Conservation (phyloP, 1,284 basidiomycete species). For the Inonotus hispidus region DNA sequence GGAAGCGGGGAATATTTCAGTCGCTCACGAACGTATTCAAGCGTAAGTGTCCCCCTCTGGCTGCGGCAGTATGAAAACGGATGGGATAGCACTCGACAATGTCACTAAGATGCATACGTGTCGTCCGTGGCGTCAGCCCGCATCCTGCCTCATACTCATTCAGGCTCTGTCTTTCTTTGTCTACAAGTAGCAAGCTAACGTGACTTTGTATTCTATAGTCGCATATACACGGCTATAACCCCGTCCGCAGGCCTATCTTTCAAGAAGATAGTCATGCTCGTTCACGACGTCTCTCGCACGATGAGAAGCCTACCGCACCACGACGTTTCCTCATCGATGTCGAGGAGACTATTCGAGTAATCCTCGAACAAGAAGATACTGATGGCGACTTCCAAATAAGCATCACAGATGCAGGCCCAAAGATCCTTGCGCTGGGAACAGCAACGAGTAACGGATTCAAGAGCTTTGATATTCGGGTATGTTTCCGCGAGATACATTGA, state of each 20-base stretch:
- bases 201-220: slow-evolving; percentile 35
- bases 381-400: slow-evolving; percentile 97
- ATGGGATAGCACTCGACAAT: not conserved
- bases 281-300: slow-evolving; percentile 78
- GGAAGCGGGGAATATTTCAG: slow-evolving; percentile 70
- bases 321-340: slow-evolving; percentile 95
- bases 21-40: slow-evolving; percentile 81
- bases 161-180: not conserved
- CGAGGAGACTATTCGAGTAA: slow-evolving; percentile 95
- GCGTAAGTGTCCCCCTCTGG: slow-evolving; percentile 42
- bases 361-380: slow-evolving; percentile 97
- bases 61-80: not conserved
- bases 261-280: slow-evolving; percentile 69
- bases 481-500: slow-evolving; percentile 25
- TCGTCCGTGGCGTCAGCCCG: slow-evolving; percentile 12
- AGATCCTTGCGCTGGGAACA: slow-evolving; percentile 93
- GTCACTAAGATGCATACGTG: not conserved
- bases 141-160: not conserved
- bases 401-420: slow-evolving; percentile 94
- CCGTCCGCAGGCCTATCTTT: slow-evolving; percentile 51
- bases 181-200: slow-evolving; percentile 1
- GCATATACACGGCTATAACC: slow-evolving; percentile 59
- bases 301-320: slow-evolving; percentile 70
- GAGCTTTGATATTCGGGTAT: slow-evolving; percentile 88
- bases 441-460: slow-evolving; percentile 98